These are phyloP conservation scores for Exophiala alcalophila DNA, from an alignment of 2,329 filamentous ascomycete genomes.

Conservation along the genomic window DNA sequence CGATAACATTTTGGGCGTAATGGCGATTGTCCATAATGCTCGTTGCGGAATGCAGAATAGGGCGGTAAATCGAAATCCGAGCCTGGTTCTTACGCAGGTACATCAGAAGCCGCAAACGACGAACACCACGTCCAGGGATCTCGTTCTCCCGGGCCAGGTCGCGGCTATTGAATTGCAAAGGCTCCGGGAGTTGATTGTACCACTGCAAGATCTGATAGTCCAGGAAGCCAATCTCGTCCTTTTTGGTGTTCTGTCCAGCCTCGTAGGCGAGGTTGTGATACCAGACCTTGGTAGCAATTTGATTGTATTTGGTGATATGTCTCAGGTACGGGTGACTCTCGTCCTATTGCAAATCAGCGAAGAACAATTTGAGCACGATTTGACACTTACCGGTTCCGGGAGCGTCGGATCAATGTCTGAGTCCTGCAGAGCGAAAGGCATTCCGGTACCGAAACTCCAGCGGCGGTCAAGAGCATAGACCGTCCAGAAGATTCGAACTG, in stretches of 20 bases:
- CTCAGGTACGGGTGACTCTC: slow-evolving; percentile 65
- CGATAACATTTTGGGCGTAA: slow-evolving; percentile 68
- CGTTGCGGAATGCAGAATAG: slow-evolving; percentile 77
- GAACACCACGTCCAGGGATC: slow-evolving; percentile 52
- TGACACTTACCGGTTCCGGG: slow-evolving; percentile 66
- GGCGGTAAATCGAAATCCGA: slow-evolving; percentile 83
- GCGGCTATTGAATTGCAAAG: slow-evolving; percentile 53
- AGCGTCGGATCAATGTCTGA: slow-evolving; percentile 77
- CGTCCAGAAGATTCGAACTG: slow-evolving; percentile 77
- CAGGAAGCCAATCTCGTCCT: slow-evolving; percentile 73
- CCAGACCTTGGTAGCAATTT: slow-evolving; percentile 84
- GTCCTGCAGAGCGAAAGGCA: slow-evolving; percentile 82
- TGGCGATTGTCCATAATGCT: slow-evolving; percentile 74
- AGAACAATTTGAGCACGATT: background rate
- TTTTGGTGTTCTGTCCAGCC: slow-evolving; percentile 62
- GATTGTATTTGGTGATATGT: slow-evolving; percentile 81
- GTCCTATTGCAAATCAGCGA: slow-evolving; percentile 36
- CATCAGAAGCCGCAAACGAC: slow-evolving; percentile 76
- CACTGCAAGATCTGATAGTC: slow-evolving; percentile 83
- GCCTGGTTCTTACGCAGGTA: slow-evolving; percentile 88
- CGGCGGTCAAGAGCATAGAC: slow-evolving; percentile 80
- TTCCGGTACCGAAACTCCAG: slow-evolving; percentile 85
- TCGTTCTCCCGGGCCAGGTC: slow-evolving; percentile 53
- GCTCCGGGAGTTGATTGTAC: slow-evolving; percentile 70
- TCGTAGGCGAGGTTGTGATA: slow-evolving; percentile 70